Conservation (phyloP, 192 early-diverging fungal genomes). For the Podochytrium sp. region DNA sequence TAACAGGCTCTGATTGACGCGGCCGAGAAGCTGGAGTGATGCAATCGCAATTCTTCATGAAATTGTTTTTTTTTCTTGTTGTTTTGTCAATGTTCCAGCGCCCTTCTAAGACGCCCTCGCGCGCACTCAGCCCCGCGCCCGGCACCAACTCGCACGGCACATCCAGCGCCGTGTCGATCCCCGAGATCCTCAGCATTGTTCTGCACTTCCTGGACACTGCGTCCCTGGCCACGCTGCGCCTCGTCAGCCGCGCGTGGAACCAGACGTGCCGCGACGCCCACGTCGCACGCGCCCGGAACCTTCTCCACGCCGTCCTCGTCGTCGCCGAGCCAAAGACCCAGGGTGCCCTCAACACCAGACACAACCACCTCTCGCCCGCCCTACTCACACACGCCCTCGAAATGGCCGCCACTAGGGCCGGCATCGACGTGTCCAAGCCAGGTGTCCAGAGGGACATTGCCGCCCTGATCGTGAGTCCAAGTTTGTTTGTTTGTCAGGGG, state of each 20-base stretch:
- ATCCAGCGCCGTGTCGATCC: not conserved
- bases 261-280: not conserved
- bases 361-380: not conserved
- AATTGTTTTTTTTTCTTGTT: not conserved
- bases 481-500: not conserved
- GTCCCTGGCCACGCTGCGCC: not conserved
- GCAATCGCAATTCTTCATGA: too few species aligned
- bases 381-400: not conserved
- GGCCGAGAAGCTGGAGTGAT: not conserved
- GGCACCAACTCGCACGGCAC: not conserved
- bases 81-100: not conserved
- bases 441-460: not conserved
- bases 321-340: too few species aligned
- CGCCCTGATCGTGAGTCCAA: not conserved
- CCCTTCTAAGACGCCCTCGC: not conserved
- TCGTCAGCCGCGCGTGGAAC: constrained; percentile 9
- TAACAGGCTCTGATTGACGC: constrained; percentile 8
- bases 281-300: not conserved
- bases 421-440: not conserved
- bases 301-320: constrained; percentile 4
- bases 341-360: too few species aligned
- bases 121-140: too few species aligned
- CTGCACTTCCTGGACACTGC: constrained; percentile 14
- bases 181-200: constrained; percentile 15
- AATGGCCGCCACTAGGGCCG: not conserved